Evolutionary conservation across 2,329 filamentous ascomycete species (phyloP), one percentile per base, ranked within the genome.

Genomic region (Paramyrothecium roridum): DNA sequence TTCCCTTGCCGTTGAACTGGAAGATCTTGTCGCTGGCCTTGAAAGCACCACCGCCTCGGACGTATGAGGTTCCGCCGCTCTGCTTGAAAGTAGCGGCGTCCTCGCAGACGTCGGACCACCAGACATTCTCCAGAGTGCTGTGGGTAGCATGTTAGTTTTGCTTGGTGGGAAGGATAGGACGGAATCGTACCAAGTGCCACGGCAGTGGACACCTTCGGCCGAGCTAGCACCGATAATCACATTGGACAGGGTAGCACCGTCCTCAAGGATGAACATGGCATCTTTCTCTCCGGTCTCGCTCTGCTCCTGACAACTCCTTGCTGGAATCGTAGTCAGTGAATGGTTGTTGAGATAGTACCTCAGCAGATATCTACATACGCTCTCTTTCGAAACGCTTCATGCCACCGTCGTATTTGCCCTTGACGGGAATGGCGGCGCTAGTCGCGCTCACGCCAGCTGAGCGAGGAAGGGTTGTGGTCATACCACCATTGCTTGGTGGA

Each of bases 11-110:
- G 33, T 51, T 51, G 49, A 51, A 51, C 33, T 51, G 49, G 49
- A 51, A 51, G 17, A 51, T 30, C 49, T 51, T 51, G 49, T 51
- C 49, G 17, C 26, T n/a, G n/a, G 49, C 49, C 30, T 51, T 51
- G 30, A 51, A 51, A 20, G 49, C 49, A n/a, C 49, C 49, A 12
- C 49, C 49, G 6, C 49, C 49, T n/a, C 37, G 33, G 30, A 51
- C 49, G n/a, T 26, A 37, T n/a, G 49, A n/a, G 11, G 49, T 19
- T 26, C 49, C 49, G n/a, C 26, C 21, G 49, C 17, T 37, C 13
- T 20, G 16, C 30, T 51, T 51, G 49, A 51, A 51, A 30, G 49
- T 51, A 33, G 49, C 49, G 11, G 49, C 49, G 33, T 51, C 49
- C 49, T 51, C 49, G 49, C 49, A 51, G 8, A 51, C 49, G 21